Percentiles rank a stretch among this genome's conserved stretches.
Evolutionary conservation across 306 rosid species (phyloP).

Genomic region (Dryas octopetala): DNA sequence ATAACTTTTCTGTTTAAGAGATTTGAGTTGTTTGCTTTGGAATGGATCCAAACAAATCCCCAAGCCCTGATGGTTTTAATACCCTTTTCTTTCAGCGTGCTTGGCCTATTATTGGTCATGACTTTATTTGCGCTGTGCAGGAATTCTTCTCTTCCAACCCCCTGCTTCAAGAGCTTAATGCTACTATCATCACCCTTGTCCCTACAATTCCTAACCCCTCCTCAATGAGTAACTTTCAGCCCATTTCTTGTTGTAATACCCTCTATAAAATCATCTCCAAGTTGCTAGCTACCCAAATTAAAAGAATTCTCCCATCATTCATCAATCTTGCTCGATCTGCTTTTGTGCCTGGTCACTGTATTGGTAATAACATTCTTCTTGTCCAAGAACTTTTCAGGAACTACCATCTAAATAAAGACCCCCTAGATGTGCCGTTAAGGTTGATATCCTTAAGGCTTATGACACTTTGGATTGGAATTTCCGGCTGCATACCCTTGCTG

Average conservation of each 20-base stretch:
- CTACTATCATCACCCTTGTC: too few relatives aligned
- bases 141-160: background rate
- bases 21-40: too few relatives aligned
- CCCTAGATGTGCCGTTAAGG: background rate
- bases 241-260: background rate
- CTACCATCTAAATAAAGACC: background rate
- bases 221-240: too few relatives aligned
- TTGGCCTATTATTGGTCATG: background rate
- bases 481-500: too few relatives aligned
- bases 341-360: background rate
- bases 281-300: background rate
- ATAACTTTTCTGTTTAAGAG: background rate
- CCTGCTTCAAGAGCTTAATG: too few relatives aligned
- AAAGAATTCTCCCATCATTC: background rate
- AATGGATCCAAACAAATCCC: background rate
- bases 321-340: background rate
- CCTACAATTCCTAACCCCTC: too few relatives aligned
- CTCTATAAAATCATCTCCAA: too few relatives aligned
- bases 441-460: background rate
- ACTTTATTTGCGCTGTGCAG: background rate
- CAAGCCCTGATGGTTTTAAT: background rate
- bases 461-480: too few relatives aligned
- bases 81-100: background rate
- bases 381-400: background rate
- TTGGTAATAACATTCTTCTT: background rate